These are phyloP conservation scores for Pyrenochaeta sp. DNA, from an alignment of 2,329 filamentous ascomycete species.

Conservation along the genomic window DNA sequence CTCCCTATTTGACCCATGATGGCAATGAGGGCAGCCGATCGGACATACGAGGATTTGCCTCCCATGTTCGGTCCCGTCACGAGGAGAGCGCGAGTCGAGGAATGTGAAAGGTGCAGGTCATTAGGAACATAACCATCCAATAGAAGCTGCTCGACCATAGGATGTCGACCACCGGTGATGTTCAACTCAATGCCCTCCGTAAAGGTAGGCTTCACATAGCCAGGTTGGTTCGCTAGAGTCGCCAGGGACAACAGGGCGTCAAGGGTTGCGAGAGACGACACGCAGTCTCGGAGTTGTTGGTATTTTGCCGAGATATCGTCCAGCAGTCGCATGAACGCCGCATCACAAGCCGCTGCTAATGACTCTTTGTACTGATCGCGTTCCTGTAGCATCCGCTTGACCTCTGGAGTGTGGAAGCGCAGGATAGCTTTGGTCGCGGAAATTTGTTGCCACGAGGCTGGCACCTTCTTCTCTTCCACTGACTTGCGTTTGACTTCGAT, in stretches of 20 bases:
- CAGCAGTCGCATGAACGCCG: constrained; percentile 77
- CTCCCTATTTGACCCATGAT: constrained; percentile 96
- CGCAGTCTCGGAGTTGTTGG: constrained; percentile 85
- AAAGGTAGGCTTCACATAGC: constrained; percentile 81
- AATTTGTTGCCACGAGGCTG: constrained; percentile 93
- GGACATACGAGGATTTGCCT: constrained; percentile 97
- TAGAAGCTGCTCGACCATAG: constrained; percentile 92
- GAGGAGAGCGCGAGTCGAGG: constrained; percentile 72
- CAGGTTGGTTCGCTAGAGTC: constrained; percentile 81
- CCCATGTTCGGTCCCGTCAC: constrained; percentile 99
- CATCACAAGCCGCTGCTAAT: constrained; percentile 88
- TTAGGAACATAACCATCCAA: constrained; percentile 92
- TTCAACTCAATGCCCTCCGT: constrained; percentile 71
- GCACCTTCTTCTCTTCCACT: constrained; percentile 78
- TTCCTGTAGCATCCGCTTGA: constrained; percentile 81
- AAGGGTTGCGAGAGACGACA: constrained; percentile 83
- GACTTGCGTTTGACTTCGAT: constrained; percentile 84
- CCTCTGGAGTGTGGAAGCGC: constrained; percentile 92
- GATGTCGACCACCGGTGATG: constrained; percentile 81
- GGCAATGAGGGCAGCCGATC: constrained; percentile 86
- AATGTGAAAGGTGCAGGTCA: constrained; percentile 71
- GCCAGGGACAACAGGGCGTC: constrained; percentile 91
- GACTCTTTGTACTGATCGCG: constrained; percentile 95
- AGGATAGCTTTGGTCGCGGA: constrained; percentile 92
- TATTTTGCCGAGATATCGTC: constrained; percentile 81